Conservation (phyloP, 768 basidiomycete genomes). For the Cytidiella melzeri region DNA sequence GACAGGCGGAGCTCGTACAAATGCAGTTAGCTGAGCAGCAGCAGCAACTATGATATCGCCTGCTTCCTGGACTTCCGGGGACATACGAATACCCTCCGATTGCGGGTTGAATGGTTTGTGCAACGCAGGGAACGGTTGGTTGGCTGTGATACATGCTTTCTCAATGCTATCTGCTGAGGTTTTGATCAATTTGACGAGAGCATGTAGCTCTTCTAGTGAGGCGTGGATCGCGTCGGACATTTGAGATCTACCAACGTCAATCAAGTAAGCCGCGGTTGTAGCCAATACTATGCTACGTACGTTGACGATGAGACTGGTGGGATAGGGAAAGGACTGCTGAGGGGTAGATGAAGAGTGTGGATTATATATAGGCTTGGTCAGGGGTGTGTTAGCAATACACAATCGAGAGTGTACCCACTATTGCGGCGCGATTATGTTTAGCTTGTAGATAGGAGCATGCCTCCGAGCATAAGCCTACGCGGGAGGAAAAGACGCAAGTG, state of each 20-base stretch:
- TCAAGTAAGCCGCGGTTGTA: too few relatives aligned
- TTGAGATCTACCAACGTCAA: too few relatives aligned
- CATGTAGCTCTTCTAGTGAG: conserved; percentile 7
- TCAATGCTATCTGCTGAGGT: conserved; percentile 4
- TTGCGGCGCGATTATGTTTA: too few relatives aligned
- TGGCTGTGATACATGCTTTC: not conserved
- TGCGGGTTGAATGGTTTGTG: conserved; percentile 2
- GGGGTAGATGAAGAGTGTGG: too few relatives aligned
- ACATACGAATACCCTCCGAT: conserved; percentile 10
- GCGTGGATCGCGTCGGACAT: not conserved
- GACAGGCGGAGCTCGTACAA: conserved; percentile 23
- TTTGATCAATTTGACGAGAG: conserved; percentile 7
- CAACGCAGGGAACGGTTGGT: conserved; percentile 1
- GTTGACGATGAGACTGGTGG: too few relatives aligned
- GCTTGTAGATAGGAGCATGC: too few relatives aligned
- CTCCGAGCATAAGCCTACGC: too few relatives aligned
- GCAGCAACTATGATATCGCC: conserved; percentile 22
- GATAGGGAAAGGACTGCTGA: not conserved
- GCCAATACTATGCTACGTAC: too few relatives aligned
- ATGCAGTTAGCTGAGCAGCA: conserved; percentile 28
- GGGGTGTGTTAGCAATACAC: too few relatives aligned
- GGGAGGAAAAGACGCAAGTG: too few relatives aligned
- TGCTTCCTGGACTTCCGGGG: conserved; percentile 3
- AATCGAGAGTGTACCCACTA: too few relatives aligned
- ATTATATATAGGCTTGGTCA: too few relatives aligned